Evolutionary conservation across 768 basidiomycete species (phyloP).

Genomic region (Ramaria rubella): DNA sequence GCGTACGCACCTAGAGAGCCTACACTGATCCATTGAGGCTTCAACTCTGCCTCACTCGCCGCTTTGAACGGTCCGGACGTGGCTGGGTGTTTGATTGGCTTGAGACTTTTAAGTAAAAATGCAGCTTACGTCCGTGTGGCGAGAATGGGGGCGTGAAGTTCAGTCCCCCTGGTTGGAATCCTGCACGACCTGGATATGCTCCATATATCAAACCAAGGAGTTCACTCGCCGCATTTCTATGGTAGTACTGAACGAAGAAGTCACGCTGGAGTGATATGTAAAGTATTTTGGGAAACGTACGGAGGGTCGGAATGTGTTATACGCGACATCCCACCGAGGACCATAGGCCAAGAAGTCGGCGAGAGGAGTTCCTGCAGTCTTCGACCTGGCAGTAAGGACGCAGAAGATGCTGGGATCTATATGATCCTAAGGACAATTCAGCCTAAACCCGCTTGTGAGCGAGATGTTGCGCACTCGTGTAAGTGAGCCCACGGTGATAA

Average conservation of each 20-base stretch:
- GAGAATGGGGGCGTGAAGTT: slow-evolving; percentile 60
- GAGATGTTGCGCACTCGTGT: slow-evolving; percentile 25
- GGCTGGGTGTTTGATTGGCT: slow-evolving; percentile 27
- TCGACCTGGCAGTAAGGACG: slow-evolving; percentile 59
- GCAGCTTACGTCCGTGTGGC: slow-evolving; percentile 49
- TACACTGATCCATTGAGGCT: slow-evolving; percentile 44
- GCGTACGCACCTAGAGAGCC: slow-evolving; percentile 47
- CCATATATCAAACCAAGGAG: slow-evolving; percentile 62
- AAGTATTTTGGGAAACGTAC: slow-evolving; percentile 25
- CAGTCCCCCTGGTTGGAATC: slow-evolving; percentile 55
- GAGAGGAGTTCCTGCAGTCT: slow-evolving; percentile 49
- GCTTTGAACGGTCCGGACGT: slow-evolving; percentile 54
- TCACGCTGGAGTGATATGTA: not conserved
- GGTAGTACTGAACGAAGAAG: slow-evolving; percentile 46
- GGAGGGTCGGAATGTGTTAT: slow-evolving; percentile 53
- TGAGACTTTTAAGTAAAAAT: not conserved
- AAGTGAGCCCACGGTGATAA: slow-evolving; percentile 55
- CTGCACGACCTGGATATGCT: slow-evolving; percentile 52
- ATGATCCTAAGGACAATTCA: slow-evolving; percentile 51
- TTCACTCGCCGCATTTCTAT: slow-evolving; percentile 55
- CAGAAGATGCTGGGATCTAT: slow-evolving; percentile 67
- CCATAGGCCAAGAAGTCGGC: slow-evolving; percentile 61
- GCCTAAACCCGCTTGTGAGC: not conserved
- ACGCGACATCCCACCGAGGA: slow-evolving; percentile 57
- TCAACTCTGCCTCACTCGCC: slow-evolving; percentile 46